Base-by-base conservation (phyloP, 257 asterid genomes). In the Solanum chilense region DNA sequence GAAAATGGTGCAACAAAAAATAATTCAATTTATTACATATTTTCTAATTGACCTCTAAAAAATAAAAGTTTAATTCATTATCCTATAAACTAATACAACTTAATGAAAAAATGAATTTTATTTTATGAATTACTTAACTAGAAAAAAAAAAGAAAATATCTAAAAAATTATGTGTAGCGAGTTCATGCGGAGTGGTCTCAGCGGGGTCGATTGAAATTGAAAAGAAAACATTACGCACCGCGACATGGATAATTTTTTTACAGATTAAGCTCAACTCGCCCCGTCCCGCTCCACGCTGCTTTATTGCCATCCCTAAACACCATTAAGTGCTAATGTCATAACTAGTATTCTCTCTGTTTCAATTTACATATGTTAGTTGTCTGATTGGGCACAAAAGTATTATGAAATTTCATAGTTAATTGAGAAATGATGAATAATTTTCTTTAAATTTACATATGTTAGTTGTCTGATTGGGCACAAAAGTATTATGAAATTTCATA, bases 161-260 rank as follows among this genome's bases (percentile, higher is more conserved):
- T 49, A 15, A 49, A 49, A 15, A 49, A 49, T 6, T 49, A 49
- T 49, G 21, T 0, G 23, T 9, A 8, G 21, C n/a, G n/a, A n/a
- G n/a, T n/a, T n/a, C n/a, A n/a, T n/a, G n/a, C n/a, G n/a, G n/a
- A n/a, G n/a, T n/a, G n/a, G n/a, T n/a, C n/a, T n/a, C n/a, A n/a
- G n/a, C n/a, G n/a, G n/a, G n/a, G n/a, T n/a, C n/a, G n/a, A n/a
- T n/a, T 49, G 21, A 49, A 49, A 49, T 15, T 49, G 9, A 14
- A 14, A 47, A 7, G n/a, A 14, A 47, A 47, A 13, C 5, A 3
- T 47, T 47, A 47, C 14, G 20, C 6, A 1, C 6, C 7, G 3
- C 2, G 20, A 3, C 20, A 5, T 7, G 1, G 7, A 47, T 5
- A 14, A 47, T 5, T 0, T 0, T 1, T 47, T 47, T 47, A 0